Percentiles rank a stretch among this genome's conserved stretches.
Conservation (phyloP, 192 early-diverging fungal species). For the Piromyces finnis region DNA sequence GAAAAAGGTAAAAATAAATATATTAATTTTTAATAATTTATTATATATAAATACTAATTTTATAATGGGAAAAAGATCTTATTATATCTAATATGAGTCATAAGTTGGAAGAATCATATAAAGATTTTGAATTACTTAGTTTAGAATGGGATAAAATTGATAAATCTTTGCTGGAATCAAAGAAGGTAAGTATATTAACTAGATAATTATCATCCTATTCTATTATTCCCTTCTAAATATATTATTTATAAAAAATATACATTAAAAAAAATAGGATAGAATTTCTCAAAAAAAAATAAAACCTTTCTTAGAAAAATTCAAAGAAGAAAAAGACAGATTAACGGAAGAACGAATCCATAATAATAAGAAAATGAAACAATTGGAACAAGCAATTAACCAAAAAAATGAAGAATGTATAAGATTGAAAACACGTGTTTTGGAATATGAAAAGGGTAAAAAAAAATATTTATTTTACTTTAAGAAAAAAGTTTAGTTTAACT, state of each 20-base stretch:
- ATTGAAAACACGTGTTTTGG: slow-evolving; percentile 10
- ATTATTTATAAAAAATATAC: too few species aligned
- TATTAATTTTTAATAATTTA: too few species aligned
- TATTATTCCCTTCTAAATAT: too few species aligned
- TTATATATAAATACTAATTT: too few species aligned
- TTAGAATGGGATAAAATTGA: slow-evolving; percentile 33
- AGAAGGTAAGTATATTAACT: not conserved
- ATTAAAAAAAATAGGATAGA: slow-evolving; percentile 3
- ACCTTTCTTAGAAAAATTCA: slow-evolving; percentile 9
- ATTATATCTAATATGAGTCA: slow-evolving; percentile 11
- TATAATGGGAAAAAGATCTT: slow-evolving; percentile 9
- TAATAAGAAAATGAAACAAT: slow-evolving; percentile 4
- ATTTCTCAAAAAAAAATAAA: slow-evolving; percentile 5
- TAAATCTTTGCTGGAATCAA: slow-evolving; percentile 4
- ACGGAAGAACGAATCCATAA: slow-evolving; percentile 7
- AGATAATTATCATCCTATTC: too few species aligned
- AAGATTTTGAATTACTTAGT: slow-evolving; percentile 27
- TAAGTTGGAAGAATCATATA: slow-evolving; percentile 16
- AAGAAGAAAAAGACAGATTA: slow-evolving; percentile 14
- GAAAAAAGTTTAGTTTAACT: too few species aligned
- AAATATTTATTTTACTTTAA: not conserved
- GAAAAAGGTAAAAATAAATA: slow-evolving; percentile 25
- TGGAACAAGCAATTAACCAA: slow-evolving; percentile 15
- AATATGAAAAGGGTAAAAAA: slow-evolving; percentile 16
- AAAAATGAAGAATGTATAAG: slow-evolving; percentile 19